Base-by-base conservation (phyloP, 1,284 basidiomycete species). In the Mycosarcoma maydis region DNA sequence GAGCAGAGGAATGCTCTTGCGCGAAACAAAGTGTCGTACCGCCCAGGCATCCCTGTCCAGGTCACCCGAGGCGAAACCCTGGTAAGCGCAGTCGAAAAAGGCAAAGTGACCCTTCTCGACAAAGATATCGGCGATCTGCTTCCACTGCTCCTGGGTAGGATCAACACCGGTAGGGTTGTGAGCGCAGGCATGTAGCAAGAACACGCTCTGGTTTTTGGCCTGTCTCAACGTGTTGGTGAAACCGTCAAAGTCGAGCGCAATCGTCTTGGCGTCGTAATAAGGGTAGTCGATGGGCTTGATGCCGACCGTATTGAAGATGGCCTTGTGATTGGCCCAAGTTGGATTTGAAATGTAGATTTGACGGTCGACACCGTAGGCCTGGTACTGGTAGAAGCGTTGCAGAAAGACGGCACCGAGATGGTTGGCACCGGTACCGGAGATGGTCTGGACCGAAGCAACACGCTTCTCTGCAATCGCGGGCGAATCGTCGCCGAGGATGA, bases 141-240 rank as follows among this genome's bases (percentile, higher is more conserved):
- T 85, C 95, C 95, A 98, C 81, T 98, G 91, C 66, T 91, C 90
- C 45, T 84, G 83, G 23, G 92, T 94, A 27, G 94, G 92, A 83
- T 98, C 95, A 8, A 96, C 92, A 3, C 95, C 82, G 0, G 94
- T 97, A 4, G 95, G 95, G 79, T 95, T 94, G 82, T 95, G 94
- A 36, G 95, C 95, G 82, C 94, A 94, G 8, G 92, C 92, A 78
- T 96, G 92, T 39, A 98, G 83, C 66, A 98, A 84, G 82, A 98
- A 90, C 43, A 94, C 90, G 3, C 92, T 95, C 38, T 88, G 87
- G 16, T 86, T 83, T 10, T 90, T 87, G 3, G 91, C 90, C 32
- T 36, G 44, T 22, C 58, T 57, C 47, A 81, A 83, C 41, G 90
- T 84, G 26, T 84, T 84, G 45, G 90, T 84, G 82, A 96, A 88